phyloP scores from a whole-genome alignment of 1,284 basidiomycete genomes.

The Phellinidium pouzarii region DNA sequence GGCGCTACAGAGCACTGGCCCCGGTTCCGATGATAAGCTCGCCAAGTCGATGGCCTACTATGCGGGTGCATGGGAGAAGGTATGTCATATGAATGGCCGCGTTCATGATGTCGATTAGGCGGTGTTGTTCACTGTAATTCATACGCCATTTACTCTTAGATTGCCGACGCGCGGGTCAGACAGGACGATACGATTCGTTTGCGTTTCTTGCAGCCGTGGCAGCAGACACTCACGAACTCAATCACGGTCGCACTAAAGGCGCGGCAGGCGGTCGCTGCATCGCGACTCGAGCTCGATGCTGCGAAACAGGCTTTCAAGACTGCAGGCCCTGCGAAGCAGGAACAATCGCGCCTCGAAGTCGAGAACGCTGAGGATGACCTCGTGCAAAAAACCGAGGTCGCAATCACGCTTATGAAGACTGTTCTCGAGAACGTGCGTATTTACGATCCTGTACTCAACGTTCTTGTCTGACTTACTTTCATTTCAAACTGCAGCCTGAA shows the following conservation, averaged over 20 bases:
- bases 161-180: slow-evolving; percentile 76
- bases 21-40: slow-evolving; percentile 57
- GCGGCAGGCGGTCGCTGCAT: slow-evolving; percentile 78
- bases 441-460: slow-evolving; percentile 2
- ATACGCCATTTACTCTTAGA: slow-evolving; percentile 28
- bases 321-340: slow-evolving; percentile 68
- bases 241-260: slow-evolving; percentile 88
- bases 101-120: background rate
- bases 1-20: slow-evolving; percentile 39
- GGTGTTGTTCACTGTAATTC: background rate
- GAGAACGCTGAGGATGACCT: slow-evolving; percentile 96
- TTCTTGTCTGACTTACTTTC: slow-evolving; percentile 1
- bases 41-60: slow-evolving; percentile 76
- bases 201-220: slow-evolving; percentile 88
- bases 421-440: slow-evolving; percentile 86
- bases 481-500: slow-evolving; percentile 62
- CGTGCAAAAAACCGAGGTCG: slow-evolving; percentile 95
- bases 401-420: slow-evolving; percentile 96
- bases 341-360: slow-evolving; percentile 83
- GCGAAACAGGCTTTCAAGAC: slow-evolving; percentile 73
- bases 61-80: slow-evolving; percentile 78
- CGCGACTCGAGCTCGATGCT: slow-evolving; percentile 72
- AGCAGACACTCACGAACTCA: slow-evolving; percentile 74
- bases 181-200: slow-evolving; percentile 76
- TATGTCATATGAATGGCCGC: slow-evolving; percentile 13